Percentiles rank a stretch among this genome's conserved stretches.
These are phyloP conservation scores for Trametes sanguinea DNA, from an alignment of 768 basidiomycete genomes.

Conservation along the genomic window DNA sequence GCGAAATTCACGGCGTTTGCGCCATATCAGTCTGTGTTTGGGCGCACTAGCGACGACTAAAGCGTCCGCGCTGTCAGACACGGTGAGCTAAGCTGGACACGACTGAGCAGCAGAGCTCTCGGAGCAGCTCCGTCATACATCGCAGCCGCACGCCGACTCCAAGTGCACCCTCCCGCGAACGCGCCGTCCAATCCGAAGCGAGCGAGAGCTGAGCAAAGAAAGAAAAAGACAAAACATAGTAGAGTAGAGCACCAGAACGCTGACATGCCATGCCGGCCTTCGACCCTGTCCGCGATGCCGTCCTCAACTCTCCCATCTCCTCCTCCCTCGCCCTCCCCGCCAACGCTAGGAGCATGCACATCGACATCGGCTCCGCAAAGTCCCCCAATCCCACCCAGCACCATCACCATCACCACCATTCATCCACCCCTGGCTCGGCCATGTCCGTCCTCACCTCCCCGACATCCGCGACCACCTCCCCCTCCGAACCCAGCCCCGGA, in stretches of 20 bases:
- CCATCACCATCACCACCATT: conserved; percentile 34
- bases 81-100: conserved; percentile 8
- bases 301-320: conserved; percentile 72
- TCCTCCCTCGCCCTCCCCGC: conserved; percentile 43
- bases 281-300: conserved; percentile 87
- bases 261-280: conserved; percentile 61
- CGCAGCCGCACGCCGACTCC: too few relatives aligned
- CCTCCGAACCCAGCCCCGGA: conserved; percentile 36
- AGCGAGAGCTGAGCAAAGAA: neutral
- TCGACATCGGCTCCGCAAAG: conserved; percentile 21
- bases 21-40: neutral
- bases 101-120: neutral
- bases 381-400: conserved; percentile 6
- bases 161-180: too few relatives aligned
- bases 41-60: conserved; percentile 23
- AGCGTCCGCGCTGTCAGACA: conserved; percentile 17
- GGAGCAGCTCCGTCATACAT: neutral
- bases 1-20: neutral
- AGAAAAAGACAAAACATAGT: neutral
- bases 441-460: conserved; percentile 24
- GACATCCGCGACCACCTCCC: conserved; percentile 19
- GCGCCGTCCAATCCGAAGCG: conserved; percentile 5
- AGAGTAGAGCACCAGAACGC: neutral
- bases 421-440: conserved; percentile 31
- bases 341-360: conserved; percentile 25